Percentiles rank a stretch among this genome's conserved stretches.
Conservation (phyloP, 2,329 filamentous ascomycete species). For the Microsporum ferrugineum region DNA sequence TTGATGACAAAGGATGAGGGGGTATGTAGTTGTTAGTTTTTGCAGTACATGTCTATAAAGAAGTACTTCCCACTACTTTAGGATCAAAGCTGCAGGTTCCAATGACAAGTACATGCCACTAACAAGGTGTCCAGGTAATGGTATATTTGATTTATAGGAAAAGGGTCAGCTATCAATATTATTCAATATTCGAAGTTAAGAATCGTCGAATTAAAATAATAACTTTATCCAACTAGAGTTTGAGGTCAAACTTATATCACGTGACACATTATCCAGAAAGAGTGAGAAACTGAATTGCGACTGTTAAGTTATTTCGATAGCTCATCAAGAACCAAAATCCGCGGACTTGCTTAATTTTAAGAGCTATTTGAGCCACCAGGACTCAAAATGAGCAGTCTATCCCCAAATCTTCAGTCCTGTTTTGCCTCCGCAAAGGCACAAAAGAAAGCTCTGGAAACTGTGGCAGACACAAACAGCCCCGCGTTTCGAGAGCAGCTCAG, state of each 20-base stretch:
- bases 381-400: slow-evolving; percentile 28
- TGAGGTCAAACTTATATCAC: too few relatives aligned
- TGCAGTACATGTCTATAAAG: not conserved
- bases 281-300: not conserved
- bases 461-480: slow-evolving; percentile 51
- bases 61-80: not conserved
- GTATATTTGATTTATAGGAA: not conserved
- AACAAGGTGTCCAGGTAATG: not conserved
- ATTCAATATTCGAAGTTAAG: not conserved
- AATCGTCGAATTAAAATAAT: not conserved
- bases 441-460: slow-evolving; percentile 47
- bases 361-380: not conserved
- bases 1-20: not conserved
- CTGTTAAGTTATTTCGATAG: not conserved
- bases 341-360: not conserved
- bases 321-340: not conserved
- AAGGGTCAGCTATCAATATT: not conserved
- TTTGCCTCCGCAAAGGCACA: slow-evolving; percentile 46
- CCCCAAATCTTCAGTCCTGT: slow-evolving; percentile 44
- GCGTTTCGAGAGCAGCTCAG: slow-evolving; percentile 57
- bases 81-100: not conserved
- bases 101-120: not conserved
- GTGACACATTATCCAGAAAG: too few relatives aligned
- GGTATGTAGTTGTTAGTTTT: not conserved
- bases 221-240: not conserved